phyloP scores from a whole-genome alignment of 2,329 filamentous ascomycete genomes.

The Graphilbum ipis-grandicollis region DNA sequence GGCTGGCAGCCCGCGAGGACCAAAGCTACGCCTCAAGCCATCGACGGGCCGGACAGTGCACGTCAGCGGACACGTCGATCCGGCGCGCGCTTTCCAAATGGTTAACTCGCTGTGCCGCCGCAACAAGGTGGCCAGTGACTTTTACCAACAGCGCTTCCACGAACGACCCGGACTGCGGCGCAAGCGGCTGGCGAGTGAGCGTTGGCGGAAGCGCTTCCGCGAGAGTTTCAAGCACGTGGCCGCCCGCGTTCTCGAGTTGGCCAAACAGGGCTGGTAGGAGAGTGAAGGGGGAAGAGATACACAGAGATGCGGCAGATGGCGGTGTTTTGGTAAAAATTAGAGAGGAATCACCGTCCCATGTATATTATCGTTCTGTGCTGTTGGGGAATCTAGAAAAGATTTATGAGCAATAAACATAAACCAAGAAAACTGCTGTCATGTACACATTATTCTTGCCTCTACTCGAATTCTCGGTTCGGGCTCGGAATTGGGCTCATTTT shows the following conservation, averaged over 20 bases:
- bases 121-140: constrained; percentile 43
- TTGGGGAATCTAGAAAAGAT: too few relatives aligned
- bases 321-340: too few relatives aligned
- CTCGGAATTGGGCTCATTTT: constrained; percentile 52
- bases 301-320: too few relatives aligned
- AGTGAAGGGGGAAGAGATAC: too few relatives aligned
- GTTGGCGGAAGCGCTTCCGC: constrained; percentile 55
- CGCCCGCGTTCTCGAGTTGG: constrained; percentile 48
- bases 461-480: constrained; percentile 16
- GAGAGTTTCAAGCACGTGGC: constrained; percentile 49
- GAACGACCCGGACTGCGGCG: constrained; percentile 60
- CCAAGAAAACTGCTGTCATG: too few relatives aligned
- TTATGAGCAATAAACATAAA: too few relatives aligned
- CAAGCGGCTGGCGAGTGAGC: constrained; percentile 53
- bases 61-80: constrained; percentile 24
- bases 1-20: constrained; percentile 7
- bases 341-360: too few relatives aligned
- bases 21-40: constrained; percentile 19
- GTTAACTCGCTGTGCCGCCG: constrained; percentile 20
- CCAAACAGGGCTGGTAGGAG: constrained; percentile 66
- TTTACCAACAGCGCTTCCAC: constrained; percentile 46
- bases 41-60: constrained; percentile 26
- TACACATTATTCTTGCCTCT: too few relatives aligned
- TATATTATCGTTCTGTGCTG: too few relatives aligned
- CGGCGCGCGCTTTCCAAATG: constrained; percentile 24